Evolutionary conservation across 2,329 filamentous ascomycete genomes (phyloP).

Genomic region (Onygena corvina): DNA sequence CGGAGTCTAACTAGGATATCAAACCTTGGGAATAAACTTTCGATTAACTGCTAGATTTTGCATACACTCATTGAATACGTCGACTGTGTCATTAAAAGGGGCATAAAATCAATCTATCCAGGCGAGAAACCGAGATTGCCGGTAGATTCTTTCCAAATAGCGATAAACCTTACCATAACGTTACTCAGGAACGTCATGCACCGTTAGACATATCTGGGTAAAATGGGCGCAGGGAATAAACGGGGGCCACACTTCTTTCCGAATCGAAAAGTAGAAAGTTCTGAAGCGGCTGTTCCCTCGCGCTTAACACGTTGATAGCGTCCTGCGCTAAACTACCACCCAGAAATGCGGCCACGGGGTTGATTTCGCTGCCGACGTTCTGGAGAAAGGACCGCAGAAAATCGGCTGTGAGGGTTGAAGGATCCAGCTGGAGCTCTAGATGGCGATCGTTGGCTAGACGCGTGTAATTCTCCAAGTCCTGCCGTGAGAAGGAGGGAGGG

Average conservation of each 20-base stretch:
- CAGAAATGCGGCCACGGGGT: conserved; percentile 76
- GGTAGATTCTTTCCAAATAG: no score
- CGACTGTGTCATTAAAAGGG: no score
- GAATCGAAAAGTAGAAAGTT: conserved; percentile 91
- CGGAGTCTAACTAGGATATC: conserved; percentile 1
- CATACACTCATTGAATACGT: no score
- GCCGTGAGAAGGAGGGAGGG: conserved; percentile 44
- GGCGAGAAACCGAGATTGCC: no score
- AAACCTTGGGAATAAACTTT: neutral
- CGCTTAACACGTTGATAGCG: conserved; percentile 88
- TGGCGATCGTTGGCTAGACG: conserved; percentile 66
- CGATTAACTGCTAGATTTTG: no score
- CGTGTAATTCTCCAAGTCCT: conserved; percentile 66
- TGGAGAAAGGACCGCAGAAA: conserved; percentile 76
- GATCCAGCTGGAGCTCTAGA: conserved; percentile 57
- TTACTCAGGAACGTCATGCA: neutral
- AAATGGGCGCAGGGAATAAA: conserved; percentile 69
- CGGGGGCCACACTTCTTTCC: conserved; percentile 60
- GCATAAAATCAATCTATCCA: no score
- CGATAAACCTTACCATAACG: neutral
- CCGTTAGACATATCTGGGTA: conserved; percentile 25
- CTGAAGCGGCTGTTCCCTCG: conserved; percentile 86
- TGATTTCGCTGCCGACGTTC: conserved; percentile 71
- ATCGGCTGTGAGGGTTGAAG: conserved; percentile 54
- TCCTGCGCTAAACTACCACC: conserved; percentile 89